phyloP scores from a whole-genome alignment of 805 yeast genomes.

The Scheffersomyces lignosus region DNA sequence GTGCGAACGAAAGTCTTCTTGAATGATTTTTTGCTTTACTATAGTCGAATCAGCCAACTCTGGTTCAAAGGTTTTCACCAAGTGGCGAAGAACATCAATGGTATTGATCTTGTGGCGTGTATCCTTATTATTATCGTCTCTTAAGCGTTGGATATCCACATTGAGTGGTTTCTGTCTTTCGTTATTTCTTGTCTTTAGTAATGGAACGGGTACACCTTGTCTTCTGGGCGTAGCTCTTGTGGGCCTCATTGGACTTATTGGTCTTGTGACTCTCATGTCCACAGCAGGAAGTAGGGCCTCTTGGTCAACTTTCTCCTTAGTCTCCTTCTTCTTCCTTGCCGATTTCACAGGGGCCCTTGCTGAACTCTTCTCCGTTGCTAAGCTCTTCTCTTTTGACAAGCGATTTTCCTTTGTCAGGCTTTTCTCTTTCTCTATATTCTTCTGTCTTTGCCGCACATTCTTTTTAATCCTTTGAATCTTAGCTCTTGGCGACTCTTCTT shows the following conservation, averaged over 20 bases:
- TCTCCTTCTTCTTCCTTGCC: too few relatives aligned
- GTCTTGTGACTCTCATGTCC: slow-evolving; percentile 11
- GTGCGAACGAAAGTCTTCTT: slow-evolving; percentile 33
- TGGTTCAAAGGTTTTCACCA: slow-evolving; percentile 30
- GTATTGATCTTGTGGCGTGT: slow-evolving; percentile 30
- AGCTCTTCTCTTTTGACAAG: too few relatives aligned
- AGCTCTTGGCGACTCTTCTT: slow-evolving; percentile 7
- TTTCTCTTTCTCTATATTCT: neutral
- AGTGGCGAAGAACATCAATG: slow-evolving; percentile 36
- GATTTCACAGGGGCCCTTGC: too few relatives aligned
- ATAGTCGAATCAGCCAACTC: neutral
- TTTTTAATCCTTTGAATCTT: slow-evolving; percentile 16
- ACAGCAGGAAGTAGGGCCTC: too few relatives aligned
- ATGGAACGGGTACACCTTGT: too few relatives aligned
- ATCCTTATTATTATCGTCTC: slow-evolving; percentile 18
- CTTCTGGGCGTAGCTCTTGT: slow-evolving; percentile 5
- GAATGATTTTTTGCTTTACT: slow-evolving; percentile 22
- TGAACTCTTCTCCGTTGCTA: too few relatives aligned
- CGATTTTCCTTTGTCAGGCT: neutral
- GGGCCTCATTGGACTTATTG: slow-evolving; percentile 5
- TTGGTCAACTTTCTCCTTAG: too few relatives aligned
- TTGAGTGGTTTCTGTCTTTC: slow-evolving; percentile 29
- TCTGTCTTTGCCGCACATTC: slow-evolving; percentile 3
- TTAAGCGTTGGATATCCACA: slow-evolving; percentile 30
- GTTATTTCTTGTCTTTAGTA: slow-evolving; percentile 15